Conservation (phyloP, 768 basidiomycete species). For the Gymnopilus dilepis region DNA sequence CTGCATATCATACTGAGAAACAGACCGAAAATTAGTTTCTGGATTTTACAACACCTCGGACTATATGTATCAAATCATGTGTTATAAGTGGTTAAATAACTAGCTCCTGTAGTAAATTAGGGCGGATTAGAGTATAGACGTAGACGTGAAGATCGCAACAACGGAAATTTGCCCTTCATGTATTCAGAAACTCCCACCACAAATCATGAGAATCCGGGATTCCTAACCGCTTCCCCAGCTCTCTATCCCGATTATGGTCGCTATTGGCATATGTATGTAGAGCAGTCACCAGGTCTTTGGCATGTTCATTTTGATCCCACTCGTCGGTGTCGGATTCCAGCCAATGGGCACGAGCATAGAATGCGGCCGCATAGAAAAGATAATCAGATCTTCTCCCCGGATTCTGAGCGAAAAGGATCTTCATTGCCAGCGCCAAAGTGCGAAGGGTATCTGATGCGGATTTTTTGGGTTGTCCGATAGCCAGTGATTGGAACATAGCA, state of each 20-base stretch:
- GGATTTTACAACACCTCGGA: not conserved
- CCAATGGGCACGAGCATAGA: not conserved
- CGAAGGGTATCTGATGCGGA: not conserved
- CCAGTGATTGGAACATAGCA: not conserved
- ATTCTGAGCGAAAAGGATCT: not conserved
- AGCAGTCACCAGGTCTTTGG: not conserved
- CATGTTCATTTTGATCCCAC: not conserved
- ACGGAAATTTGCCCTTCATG: no score
- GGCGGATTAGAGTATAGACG: no score
- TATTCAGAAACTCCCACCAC: constrained; percentile 1
- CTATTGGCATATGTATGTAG: not conserved
- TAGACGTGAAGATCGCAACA: no score
- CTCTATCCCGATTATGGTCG: not conserved
- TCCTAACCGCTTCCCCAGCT: not conserved
- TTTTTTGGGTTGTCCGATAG: not conserved
- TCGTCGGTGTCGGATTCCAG: not conserved
- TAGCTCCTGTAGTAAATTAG: no score
- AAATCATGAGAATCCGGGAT: not conserved
- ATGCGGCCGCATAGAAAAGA: not conserved
- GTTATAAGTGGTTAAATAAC: no score
- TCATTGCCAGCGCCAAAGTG: not conserved
- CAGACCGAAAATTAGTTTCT: no score
- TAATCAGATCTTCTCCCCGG: not conserved
- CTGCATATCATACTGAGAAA: not conserved
- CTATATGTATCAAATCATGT: no score